phyloP scores from a whole-genome alignment of 768 basidiomycete genomes.

The Lenzites betulinus region DNA sequence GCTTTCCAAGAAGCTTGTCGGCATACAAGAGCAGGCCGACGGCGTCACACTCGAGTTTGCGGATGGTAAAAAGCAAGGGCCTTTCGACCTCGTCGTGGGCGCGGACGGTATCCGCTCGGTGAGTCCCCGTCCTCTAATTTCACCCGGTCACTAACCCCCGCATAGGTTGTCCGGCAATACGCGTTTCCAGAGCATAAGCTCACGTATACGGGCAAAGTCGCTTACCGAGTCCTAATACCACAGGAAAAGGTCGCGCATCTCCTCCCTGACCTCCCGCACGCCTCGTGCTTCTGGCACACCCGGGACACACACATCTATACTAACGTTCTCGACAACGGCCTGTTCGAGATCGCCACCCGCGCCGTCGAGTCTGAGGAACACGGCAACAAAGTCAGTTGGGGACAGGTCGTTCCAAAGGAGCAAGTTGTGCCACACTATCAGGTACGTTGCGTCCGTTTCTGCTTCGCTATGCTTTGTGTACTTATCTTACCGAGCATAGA shows the following conservation, averaged over 20 bases:
- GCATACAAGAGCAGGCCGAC: neutral
- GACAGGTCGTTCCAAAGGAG: neutral
- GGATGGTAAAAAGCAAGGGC: neutral
- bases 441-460: neutral
- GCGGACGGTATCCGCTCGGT: neutral
- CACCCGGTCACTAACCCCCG: neutral
- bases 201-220: neutral
- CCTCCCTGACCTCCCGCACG: neutral
- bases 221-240: neutral
- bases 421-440: neutral
- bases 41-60: neutral
- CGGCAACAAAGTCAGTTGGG: neutral
- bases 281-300: neutral
- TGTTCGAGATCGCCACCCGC: neutral
- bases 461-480: neutral
- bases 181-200: neutral
- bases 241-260: neutral
- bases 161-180: neutral
- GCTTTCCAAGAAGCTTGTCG: neutral
- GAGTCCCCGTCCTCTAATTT: neutral
- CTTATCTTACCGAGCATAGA: neutral
- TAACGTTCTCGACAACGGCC: neutral
- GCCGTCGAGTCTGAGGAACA: neutral
- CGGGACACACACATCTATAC: neutral
- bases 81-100: neutral